Conservation (phyloP, 2,329 filamentous ascomycete genomes). For the Neonectria neomacrospora region DNA sequence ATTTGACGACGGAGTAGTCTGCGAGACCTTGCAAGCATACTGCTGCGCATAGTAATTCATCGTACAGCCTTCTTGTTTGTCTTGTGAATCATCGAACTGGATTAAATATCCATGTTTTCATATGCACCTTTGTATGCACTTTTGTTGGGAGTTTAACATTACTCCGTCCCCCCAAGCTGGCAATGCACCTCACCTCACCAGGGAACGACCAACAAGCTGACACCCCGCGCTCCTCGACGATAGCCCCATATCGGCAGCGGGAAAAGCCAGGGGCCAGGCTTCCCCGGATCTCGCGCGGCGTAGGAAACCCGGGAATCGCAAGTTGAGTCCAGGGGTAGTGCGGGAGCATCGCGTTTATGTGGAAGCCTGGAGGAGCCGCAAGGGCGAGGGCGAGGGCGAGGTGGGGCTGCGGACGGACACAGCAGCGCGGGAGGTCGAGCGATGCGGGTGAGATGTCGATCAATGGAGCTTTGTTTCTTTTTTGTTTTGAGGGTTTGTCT, state of each 20-base stretch:
- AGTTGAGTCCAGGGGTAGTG: conserved; percentile 9
- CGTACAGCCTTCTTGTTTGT: not conserved
- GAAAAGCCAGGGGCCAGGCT: not conserved
- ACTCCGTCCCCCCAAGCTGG: not conserved
- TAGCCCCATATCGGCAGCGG: not conserved
- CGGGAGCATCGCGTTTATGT: conserved; percentile 27
- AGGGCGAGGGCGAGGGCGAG: conserved; percentile 8
- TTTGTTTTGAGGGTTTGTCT: not conserved
- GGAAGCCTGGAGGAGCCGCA: conserved; percentile 30
- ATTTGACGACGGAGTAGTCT: not conserved
- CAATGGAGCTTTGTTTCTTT: conserved; percentile 8
- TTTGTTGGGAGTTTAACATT: not conserved
- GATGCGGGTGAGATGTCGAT: conserved; percentile 13
- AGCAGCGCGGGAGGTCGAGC: not conserved
- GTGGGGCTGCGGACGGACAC: not conserved
- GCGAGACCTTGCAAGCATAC: not conserved
- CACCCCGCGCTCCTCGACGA: not conserved
- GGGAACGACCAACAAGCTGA: not conserved
- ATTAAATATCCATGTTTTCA: not conserved
- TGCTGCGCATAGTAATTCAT: not conserved
- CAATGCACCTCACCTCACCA: not conserved
- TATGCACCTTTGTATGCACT: too few species aligned
- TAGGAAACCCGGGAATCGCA: conserved; percentile 11
- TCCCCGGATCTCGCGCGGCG: conserved; percentile 5
- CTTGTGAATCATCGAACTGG: not conserved